phyloP scores from a whole-genome alignment of 2,329 filamentous ascomycete species.

The Setomelanomma holmii region DNA sequence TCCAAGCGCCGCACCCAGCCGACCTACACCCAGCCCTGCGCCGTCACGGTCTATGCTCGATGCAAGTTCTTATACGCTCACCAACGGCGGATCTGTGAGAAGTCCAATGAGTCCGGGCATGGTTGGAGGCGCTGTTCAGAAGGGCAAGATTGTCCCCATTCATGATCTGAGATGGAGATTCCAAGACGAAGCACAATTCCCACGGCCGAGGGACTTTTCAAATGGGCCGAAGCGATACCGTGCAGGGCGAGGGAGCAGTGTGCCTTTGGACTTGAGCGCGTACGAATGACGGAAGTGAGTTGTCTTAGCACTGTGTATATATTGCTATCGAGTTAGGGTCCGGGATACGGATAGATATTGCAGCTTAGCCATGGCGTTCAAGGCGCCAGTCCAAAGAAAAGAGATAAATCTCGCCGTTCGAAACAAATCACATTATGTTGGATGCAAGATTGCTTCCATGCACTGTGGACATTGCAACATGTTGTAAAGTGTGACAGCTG shows the following conservation, averaged over 20 bases:
- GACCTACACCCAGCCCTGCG: conserved; percentile 48
- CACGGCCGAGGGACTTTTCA: conserved; percentile 81
- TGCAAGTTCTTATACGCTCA: conserved; percentile 74
- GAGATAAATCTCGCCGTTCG: too few relatives aligned
- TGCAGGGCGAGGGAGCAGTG: conserved; percentile 90
- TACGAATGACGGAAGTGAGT: conserved; percentile 50
- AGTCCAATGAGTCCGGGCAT: conserved; percentile 31
- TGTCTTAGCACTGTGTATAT: conserved; percentile 7
- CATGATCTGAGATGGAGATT: conserved; percentile 88
- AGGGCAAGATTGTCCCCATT: conserved; percentile 60
- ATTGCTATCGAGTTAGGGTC: conserved; percentile 1
- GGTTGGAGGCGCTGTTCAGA: conserved; percentile 26
- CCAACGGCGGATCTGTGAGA: conserved; percentile 47
- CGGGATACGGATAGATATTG: conserved; percentile 10
- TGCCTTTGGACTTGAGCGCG: conserved; percentile 81
- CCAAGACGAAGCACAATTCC: conserved; percentile 79
- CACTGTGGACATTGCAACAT: too few relatives aligned
- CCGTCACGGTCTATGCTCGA: conserved; percentile 71
- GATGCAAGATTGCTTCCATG: too few relatives aligned
- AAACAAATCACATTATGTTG: too few relatives aligned
- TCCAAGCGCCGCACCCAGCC: conserved; percentile 33
- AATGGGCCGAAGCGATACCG: conserved; percentile 81
- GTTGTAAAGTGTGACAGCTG: too few relatives aligned
- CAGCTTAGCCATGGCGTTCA: conserved; percentile 31
- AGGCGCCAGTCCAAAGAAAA: too few relatives aligned